Evolutionary conservation across 2,329 filamentous ascomycete genomes (phyloP), one percentile per base, ranked within the genome.

Genomic region (Cladosporium sphaerospermum): DNA sequence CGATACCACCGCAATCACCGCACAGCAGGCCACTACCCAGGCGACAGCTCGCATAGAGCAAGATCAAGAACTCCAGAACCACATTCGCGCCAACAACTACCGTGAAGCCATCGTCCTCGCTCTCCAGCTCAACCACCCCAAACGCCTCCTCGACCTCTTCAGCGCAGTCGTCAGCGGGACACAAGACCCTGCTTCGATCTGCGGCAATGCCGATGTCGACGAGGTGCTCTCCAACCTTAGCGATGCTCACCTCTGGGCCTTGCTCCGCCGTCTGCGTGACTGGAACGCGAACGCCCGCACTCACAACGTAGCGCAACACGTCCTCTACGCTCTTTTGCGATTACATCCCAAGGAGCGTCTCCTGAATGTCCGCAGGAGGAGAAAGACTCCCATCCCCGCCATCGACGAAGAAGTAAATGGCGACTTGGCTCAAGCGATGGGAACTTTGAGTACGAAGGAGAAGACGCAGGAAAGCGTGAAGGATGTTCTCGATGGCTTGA

Each of bases 281-380:
- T 99, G 93, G 93, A 99, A 99, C 68, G 95, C 93, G 4, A 97
- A 97, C 62, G 90, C 89, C 0, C 81, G 89, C 56, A 95, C 89
- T 3, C 85, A 90, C 1, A 80, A 84, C 4, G 83, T 97, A 1
- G 88, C 93, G 1, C 93, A 99, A 71, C 82, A 85, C 33, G 85
- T 99, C 11, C 73, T 99, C 7, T 86, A 84, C 75, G 82, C 87
- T 1, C 67, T 99, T 7, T 83, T 96, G 48, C 83, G 83, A 59
- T 87, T 84, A 55, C 95, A 96, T 64, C 87, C 90, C 1, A 87
- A 88, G 2, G 82, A 82, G 45, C 82, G 85, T 54, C 82, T 97
- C 54, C 85, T 89, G 1, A 64, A 55, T 60, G 62, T 61, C 65
- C 67, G 65, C 64, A 45, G 69, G 32, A 58, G 65, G 43, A 58